A percentile compares a stretch with the other conserved stretches of the same genome.
These are phyloP conservation scores for Nevesoporus exiguus DNA, from an alignment of 768 basidiomycete species.

Conservation along the genomic window DNA sequence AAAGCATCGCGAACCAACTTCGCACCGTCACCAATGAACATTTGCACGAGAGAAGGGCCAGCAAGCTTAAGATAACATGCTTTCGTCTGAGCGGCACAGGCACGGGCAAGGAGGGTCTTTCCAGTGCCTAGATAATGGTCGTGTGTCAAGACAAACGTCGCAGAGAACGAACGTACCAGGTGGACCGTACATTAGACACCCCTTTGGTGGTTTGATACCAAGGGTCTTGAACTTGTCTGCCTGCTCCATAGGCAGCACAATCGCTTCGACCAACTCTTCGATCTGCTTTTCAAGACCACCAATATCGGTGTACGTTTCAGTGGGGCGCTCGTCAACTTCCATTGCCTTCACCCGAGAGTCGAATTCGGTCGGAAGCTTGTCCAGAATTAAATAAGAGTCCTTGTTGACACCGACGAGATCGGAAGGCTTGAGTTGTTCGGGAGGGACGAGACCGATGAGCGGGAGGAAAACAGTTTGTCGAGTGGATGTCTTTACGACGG, in stretches of 20 bases:
- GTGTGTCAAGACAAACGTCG: background rate
- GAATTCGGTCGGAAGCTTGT: conserved; percentile 94
- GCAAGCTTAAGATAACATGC: conserved; percentile 98
- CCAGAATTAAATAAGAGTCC: conserved; percentile 95
- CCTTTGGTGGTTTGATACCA: conserved; percentile 98
- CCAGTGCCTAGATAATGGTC: conserved; percentile 65
- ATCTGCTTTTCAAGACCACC: conserved; percentile 99
- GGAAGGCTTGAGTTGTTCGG: conserved; percentile 83
- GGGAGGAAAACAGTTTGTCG: conserved; percentile 99
- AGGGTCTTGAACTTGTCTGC: conserved; percentile 97
- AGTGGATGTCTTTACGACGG: conserved; percentile 98
- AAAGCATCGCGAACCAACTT: conserved; percentile 99
- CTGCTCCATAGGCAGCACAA: conserved; percentile 98
- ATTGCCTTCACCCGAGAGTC: conserved; percentile 99
- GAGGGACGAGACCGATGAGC: conserved; percentile 93
- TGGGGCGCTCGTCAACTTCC: conserved; percentile 98
- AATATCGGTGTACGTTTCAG: conserved; percentile 95
- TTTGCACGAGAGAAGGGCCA: conserved; percentile 96
- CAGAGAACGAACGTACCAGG: conserved; percentile 59
- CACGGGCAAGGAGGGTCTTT: conserved; percentile 95
- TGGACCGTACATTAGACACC: conserved; percentile 97
- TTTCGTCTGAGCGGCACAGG: conserved; percentile 96
- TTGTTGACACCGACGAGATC: conserved; percentile 99
- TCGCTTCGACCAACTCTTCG: conserved; percentile 96
- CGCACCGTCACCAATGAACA: conserved; percentile 99